phyloP scores from a whole-genome alignment of 2,329 filamentous ascomycete genomes.

The Metarhizium anisopliae region DNA sequence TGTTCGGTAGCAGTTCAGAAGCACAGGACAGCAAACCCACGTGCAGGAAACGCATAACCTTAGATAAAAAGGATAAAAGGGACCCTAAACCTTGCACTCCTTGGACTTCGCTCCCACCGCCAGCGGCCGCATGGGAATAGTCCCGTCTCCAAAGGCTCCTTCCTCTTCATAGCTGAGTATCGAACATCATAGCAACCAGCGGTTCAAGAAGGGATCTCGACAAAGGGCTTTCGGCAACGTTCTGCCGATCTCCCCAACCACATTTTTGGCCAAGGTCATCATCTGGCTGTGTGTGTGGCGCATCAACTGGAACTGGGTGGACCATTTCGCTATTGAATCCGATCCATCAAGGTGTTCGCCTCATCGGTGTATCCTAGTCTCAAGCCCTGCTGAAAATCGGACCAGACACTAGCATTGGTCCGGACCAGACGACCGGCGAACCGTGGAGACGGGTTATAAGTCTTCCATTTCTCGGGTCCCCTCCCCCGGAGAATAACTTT shows the following conservation, averaged over 20 bases:
- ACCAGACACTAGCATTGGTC: neutral
- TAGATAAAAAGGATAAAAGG: neutral
- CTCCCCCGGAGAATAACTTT: neutral
- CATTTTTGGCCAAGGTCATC: neutral
- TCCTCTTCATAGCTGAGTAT: neutral
- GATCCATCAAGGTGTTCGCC: conserved; percentile 4
- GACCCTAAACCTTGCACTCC: neutral
- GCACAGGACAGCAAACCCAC: neutral
- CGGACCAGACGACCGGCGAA: neutral
- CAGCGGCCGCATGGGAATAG: neutral
- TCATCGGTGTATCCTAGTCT: neutral
- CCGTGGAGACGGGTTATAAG: neutral
- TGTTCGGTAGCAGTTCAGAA: neutral
- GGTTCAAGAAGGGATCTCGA: neutral
- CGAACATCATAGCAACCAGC: neutral
- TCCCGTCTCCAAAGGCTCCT: neutral
- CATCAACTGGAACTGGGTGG: neutral
- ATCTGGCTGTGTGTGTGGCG: neutral
- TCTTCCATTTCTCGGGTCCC: neutral
- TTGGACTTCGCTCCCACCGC: neutral
- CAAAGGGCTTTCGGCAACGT: neutral
- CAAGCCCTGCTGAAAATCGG: neutral
- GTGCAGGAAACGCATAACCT: too few species aligned
- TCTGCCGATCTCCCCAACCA: neutral
- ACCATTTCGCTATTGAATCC: neutral